A percentile compares a stretch with the other conserved stretches of the same genome.
These are phyloP conservation scores for Vicia villosa DNA, from an alignment of 306 rosid species.

Conservation along the genomic window DNA sequence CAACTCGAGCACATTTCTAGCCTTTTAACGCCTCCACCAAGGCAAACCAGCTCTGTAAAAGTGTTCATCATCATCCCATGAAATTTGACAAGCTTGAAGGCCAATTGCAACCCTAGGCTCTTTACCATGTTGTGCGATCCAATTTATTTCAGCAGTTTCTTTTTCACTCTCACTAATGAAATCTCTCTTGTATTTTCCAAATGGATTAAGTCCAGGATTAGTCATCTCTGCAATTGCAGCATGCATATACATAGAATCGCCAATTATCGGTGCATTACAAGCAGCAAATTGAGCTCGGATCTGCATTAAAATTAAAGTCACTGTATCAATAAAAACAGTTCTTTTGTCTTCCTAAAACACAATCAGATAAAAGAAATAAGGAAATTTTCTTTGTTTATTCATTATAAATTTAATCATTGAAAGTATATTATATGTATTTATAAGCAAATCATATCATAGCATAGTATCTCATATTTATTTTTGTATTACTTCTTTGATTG, in stretches of 20 bases:
- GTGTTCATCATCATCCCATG: constrained; percentile 82
- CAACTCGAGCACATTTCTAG: constrained; percentile 33
- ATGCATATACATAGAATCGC: constrained; percentile 92
- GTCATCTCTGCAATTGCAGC: constrained; percentile 79
- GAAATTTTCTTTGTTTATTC: constrained; percentile 1
- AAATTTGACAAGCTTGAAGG: constrained; percentile 90
- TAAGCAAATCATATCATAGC: neutral
- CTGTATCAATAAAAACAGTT: neutral
- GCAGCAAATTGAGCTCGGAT: constrained; percentile 89
- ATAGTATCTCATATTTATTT: neutral
- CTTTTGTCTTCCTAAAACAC: constrained; percentile 25
- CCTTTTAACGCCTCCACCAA: constrained; percentile 77
- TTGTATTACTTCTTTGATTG: neutral
- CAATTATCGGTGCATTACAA: constrained; percentile 78
- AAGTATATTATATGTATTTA: neutral
- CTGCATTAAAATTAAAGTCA: constrained; percentile 54
- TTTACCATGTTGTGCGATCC: constrained; percentile 77
- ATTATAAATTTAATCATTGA: constrained; percentile 10
- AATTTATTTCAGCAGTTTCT: constrained; percentile 55
- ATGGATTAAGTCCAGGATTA: constrained; percentile 76
- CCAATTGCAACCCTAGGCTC: constrained; percentile 85
- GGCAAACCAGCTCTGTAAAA: constrained; percentile 74
- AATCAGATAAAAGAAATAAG: neutral
- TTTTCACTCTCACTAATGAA: constrained; percentile 58
- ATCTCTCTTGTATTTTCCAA: constrained; percentile 67